phyloP scores from a whole-genome alignment of 2,329 filamentous ascomycete genomes.

The Dothistroma septosporum region DNA sequence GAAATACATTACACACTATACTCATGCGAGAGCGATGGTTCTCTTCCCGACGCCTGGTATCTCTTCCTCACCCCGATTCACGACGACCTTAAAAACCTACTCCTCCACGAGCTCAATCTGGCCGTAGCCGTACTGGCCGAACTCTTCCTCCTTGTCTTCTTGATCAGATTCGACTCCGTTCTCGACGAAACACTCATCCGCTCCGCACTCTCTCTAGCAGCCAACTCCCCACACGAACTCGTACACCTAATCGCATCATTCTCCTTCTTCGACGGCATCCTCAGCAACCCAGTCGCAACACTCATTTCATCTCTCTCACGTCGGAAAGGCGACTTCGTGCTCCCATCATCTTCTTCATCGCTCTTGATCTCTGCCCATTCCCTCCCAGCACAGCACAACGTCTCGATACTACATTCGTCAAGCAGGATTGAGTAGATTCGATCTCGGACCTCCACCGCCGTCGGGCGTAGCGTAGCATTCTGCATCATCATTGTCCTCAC shows the following conservation, averaged over 20 bases:
- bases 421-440: conserved; percentile 30
- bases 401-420: conserved; percentile 28
- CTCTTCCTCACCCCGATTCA: not conserved
- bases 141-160: conserved; percentile 8
- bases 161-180: conserved; percentile 9
- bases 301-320: conserved; percentile 13
- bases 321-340: conserved; percentile 6
- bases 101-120: conserved; percentile 19
- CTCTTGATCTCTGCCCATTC: conserved; percentile 22
- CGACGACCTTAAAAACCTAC: conserved; percentile 11
- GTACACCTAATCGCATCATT: conserved; percentile 7
- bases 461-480: conserved; percentile 40
- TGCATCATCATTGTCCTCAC: conserved; percentile 42
- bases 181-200: conserved; percentile 7
- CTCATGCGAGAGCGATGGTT: not conserved
- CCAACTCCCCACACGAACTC: conserved; percentile 1
- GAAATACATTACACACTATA: not conserved
- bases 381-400: conserved; percentile 29
- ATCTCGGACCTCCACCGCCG: conserved; percentile 41
- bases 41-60: not conserved
- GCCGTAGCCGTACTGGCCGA: conserved; percentile 18
- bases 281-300: conserved; percentile 17
- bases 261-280: conserved; percentile 11
- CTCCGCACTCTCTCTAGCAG: not conserved
- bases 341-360: conserved; percentile 9